Conservation (phyloP, 2,329 filamentous ascomycete species). For the Colletotrichum sojae region DNA sequence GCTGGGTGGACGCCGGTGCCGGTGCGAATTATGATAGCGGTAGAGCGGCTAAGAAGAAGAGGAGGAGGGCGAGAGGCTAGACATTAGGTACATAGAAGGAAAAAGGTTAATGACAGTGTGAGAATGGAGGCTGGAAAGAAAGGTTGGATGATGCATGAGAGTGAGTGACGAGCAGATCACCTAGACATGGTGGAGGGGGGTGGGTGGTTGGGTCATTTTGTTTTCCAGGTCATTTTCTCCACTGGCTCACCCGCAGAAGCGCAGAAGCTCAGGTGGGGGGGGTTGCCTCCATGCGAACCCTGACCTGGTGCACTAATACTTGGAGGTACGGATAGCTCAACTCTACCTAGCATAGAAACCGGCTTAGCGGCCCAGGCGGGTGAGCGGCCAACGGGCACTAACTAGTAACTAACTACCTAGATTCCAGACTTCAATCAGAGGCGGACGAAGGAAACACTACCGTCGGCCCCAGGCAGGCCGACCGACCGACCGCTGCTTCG, state of each 20-base stretch:
- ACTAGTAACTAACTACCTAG: slow-evolving; percentile 28
- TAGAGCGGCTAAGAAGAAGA: slow-evolving; percentile 17
- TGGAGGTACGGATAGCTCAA: background rate
- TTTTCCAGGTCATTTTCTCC: slow-evolving; percentile 23
- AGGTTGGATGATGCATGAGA: slow-evolving; percentile 25
- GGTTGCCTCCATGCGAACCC: slow-evolving; percentile 20
- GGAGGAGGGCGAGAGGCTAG: slow-evolving; percentile 20
- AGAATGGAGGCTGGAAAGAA: slow-evolving; percentile 32
- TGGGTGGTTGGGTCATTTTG: slow-evolving; percentile 37
- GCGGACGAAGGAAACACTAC: background rate
- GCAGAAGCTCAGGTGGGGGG: slow-evolving; percentile 28
- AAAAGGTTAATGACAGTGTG: slow-evolving; percentile 10
- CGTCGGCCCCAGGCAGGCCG: too few species aligned
- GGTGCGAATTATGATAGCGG: background rate
- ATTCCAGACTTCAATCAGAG: slow-evolving; percentile 19
- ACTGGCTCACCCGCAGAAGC: slow-evolving; percentile 17
- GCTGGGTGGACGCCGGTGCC: slow-evolving; percentile 35
- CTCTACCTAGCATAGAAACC: background rate
- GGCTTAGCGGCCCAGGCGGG: slow-evolving; percentile 35
- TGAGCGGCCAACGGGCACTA: slow-evolving; percentile 40
- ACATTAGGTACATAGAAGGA: slow-evolving; percentile 35
- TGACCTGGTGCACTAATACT: background rate
- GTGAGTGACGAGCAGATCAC: slow-evolving; percentile 34
- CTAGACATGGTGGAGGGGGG: slow-evolving; percentile 10
- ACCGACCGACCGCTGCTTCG: slow-evolving; percentile 6